Evolutionary conservation across 2,329 filamentous ascomycete species (phyloP).

Genomic region (Mycosphaerella sp.): DNA sequence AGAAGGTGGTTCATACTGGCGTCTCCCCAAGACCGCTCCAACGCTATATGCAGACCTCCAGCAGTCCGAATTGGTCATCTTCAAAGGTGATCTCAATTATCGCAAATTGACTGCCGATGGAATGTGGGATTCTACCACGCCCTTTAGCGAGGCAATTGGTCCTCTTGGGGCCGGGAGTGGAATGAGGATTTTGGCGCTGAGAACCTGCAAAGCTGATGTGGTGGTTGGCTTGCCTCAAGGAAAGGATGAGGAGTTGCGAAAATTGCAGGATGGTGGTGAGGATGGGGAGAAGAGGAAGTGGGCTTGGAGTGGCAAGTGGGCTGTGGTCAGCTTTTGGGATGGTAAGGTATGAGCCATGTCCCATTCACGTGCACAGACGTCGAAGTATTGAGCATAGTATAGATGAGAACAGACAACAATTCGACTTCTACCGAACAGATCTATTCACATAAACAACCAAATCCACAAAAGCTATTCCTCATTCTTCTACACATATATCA

Average conservation of each 20-base stretch:
- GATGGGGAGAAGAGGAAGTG: constrained; percentile 69
- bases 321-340: constrained; percentile 76
- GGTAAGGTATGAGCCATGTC: constrained; percentile 46
- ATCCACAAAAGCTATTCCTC: no score
- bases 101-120: constrained; percentile 87
- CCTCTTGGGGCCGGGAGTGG: constrained; percentile 76
- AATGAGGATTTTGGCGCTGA: constrained; percentile 74
- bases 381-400: no score
- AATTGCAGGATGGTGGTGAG: constrained; percentile 62
- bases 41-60: constrained; percentile 71
- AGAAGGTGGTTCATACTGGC: constrained; percentile 78
- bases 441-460: no score
- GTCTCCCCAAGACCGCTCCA: constrained; percentile 63
- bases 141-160: constrained; percentile 78
- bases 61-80: constrained; percentile 78
- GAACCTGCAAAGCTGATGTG: constrained; percentile 95
- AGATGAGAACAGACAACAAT: no score
- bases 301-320: constrained; percentile 97
- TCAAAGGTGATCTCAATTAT: constrained; percentile 98
- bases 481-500: no score
- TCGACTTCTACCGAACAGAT: no score
- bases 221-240: constrained; percentile 81
- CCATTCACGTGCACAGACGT: no score
- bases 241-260: constrained; percentile 72
- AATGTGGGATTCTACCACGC: constrained; percentile 79